Evolutionary conservation across 495 filamentous ascomycete species (phyloP).

Genomic region (Neurospora sublineolata): DNA sequence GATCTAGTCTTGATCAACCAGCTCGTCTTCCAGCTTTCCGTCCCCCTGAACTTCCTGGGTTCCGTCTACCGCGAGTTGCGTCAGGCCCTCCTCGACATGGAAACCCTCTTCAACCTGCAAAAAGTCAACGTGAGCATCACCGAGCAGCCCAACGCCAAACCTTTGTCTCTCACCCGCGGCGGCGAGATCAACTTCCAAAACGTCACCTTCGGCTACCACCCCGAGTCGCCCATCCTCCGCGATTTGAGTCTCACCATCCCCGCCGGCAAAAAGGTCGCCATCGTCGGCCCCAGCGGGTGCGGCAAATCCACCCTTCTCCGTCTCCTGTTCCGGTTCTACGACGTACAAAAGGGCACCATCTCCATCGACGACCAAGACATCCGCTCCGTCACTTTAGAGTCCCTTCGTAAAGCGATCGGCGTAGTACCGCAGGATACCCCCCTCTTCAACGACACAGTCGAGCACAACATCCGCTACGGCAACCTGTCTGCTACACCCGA

Average conservation of each 20-base stretch:
- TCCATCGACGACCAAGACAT: conserved; percentile 90
- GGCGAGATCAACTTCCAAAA: conserved; percentile 92
- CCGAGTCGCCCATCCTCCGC: conserved; percentile 75
- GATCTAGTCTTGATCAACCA: conserved; percentile 98
- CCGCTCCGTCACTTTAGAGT: conserved; percentile 68
- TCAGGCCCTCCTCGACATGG: conserved; percentile 94
- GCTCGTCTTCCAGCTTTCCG: conserved; percentile 93
- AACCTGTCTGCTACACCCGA: conserved; percentile 65
- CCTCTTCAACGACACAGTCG: conserved; percentile 89
- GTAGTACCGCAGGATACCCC: conserved; percentile 97
- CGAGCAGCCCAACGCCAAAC: conserved; percentile 59
- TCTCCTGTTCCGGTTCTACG: conserved; percentile 89
- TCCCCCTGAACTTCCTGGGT: conserved; percentile 91
- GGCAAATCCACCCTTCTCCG: conserved; percentile 90
- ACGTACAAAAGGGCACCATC: conserved; percentile 77
- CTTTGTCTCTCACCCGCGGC: conserved; percentile 58
- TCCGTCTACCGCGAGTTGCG: conserved; percentile 91
- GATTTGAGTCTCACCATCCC: conserved; percentile 82
- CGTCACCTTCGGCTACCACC: conserved; percentile 85
- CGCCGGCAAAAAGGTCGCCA: conserved; percentile 87
- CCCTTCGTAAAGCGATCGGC: conserved; percentile 74
- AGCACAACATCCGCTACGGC: conserved; percentile 94
- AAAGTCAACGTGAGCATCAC: conserved; percentile 87
- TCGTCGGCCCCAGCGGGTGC: conserved; percentile 91
- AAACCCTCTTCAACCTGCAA: conserved; percentile 96